Percentiles rank a stretch among this genome's conserved stretches.
phyloP scores from a whole-genome alignment of 208 protist genomes.

The Trypanosoma grayi region DNA sequence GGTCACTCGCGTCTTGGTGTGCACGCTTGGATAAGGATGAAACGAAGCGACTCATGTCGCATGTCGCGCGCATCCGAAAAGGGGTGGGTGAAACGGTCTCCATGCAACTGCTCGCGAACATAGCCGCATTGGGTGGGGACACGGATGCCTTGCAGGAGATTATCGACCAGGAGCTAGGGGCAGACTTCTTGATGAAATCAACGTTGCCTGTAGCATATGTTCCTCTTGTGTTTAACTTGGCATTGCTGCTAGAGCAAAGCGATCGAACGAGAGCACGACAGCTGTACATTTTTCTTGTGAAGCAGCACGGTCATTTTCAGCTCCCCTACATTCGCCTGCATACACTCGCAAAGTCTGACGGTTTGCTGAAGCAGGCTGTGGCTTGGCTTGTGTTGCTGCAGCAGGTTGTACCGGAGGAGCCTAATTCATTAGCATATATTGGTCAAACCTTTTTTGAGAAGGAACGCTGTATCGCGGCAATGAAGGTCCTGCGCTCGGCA shows the following conservation, averaged over 20 bases:
- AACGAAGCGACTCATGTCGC: conserved; percentile 30
- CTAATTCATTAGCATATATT: conserved; percentile 48
- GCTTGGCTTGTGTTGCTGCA: conserved; percentile 77
- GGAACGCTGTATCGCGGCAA: conserved; percentile 35
- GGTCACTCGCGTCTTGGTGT: conserved; percentile 67
- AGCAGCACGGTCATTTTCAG: conserved; percentile 62
- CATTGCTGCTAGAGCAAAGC: conserved; percentile 51
- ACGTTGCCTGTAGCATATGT: conserved; percentile 43
- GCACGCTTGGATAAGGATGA: conserved; percentile 57
- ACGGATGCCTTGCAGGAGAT: conserved; percentile 64
- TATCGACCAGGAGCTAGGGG: conserved; percentile 69
- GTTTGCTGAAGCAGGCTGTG: conserved; percentile 58
- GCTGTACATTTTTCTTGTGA: conserved; percentile 83
- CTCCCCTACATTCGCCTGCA: conserved; percentile 76
- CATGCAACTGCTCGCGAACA: conserved; percentile 66
- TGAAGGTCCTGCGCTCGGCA: conserved; percentile 39
- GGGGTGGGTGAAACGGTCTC: conserved; percentile 37
- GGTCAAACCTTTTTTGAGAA: conserved; percentile 61
- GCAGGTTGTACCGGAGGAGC: conserved; percentile 58
- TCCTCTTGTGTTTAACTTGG: conserved; percentile 82
- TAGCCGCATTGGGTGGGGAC: conserved; percentile 52
- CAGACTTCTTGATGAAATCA: conserved; percentile 41
- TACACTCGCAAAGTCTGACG: conserved; percentile 51
- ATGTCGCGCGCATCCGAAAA: conserved; percentile 46
- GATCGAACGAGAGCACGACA: conserved; percentile 45